Evolutionary conservation across 768 basidiomycete genomes (phyloP).

Genomic region (Grammothele lineata): DNA sequence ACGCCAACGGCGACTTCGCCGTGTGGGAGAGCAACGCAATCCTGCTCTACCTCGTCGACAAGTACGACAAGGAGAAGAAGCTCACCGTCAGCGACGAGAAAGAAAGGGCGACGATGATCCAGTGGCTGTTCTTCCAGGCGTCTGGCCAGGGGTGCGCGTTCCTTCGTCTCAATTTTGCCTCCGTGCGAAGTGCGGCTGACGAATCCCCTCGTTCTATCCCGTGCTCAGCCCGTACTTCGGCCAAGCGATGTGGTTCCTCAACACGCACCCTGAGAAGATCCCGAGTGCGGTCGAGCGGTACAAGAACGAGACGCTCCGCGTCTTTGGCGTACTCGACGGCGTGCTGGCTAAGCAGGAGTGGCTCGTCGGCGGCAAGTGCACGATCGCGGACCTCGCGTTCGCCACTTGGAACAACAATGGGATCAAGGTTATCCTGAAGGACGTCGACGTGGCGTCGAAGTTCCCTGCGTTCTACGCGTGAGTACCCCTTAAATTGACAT

Average conservation of each 20-base stretch:
- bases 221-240: constrained; percentile 24
- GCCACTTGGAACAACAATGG: constrained; percentile 22
- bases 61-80: constrained; percentile 42
- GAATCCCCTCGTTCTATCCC: too few species aligned
- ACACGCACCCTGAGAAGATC: constrained; percentile 25
- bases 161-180: too few species aligned
- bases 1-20: constrained; percentile 27
- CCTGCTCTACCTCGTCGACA: constrained; percentile 38
- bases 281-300: constrained; percentile 28
- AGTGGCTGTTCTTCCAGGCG: constrained; percentile 43
- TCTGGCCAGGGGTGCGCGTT: constrained; percentile 25
- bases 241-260: constrained; percentile 24
- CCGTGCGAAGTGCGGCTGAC: background rate
- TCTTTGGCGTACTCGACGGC: constrained; percentile 24
- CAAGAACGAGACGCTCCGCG: constrained; percentile 25
- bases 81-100: constrained; percentile 14
- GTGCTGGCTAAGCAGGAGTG: constrained; percentile 27
- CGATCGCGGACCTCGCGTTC: constrained; percentile 25
- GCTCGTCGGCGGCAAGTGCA: constrained; percentile 24
- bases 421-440: constrained; percentile 1
- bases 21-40: constrained; percentile 39
- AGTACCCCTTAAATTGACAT: background rate
- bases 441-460: constrained; percentile 16
- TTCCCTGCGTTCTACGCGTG: constrained; percentile 18
- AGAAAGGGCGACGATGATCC: constrained; percentile 21